phyloP scores from a whole-genome alignment of 768 basidiomycete species.

The Pleurotus giganteus region DNA sequence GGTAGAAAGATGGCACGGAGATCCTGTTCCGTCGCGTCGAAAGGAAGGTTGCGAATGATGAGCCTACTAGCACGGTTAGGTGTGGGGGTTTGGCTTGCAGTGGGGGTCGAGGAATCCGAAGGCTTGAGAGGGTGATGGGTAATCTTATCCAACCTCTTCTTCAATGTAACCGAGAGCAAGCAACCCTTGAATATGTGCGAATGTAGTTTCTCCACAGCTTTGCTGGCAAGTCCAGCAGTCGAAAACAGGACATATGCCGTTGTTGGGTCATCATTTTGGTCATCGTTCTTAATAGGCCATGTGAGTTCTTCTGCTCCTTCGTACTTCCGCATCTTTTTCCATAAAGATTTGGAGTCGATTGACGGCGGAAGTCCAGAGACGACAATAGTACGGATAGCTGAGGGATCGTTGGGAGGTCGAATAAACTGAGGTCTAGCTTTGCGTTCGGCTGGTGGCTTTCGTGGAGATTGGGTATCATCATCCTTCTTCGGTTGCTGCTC shows the following conservation, averaged over 20 bases:
- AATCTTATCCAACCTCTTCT: constrained; percentile 77
- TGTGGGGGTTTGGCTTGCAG: constrained; percentile 29
- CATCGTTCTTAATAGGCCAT: constrained; percentile 57
- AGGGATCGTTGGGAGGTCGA: constrained; percentile 55
- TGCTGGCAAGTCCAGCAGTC: constrained; percentile 62
- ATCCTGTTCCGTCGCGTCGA: constrained; percentile 79
- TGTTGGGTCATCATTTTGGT: constrained; percentile 43
- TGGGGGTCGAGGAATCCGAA: constrained; percentile 26
- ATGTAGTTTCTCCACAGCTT: constrained; percentile 79
- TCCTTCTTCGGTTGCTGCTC: neutral
- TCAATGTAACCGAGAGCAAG: constrained; percentile 82
- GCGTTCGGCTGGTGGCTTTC: neutral
- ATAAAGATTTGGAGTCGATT: constrained; percentile 64
- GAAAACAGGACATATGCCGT: constrained; percentile 75
- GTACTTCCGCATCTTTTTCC: constrained; percentile 87
- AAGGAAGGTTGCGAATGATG: constrained; percentile 90
- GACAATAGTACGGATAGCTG: constrained; percentile 81
- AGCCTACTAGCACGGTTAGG: constrained; percentile 77
- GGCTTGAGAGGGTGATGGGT: constrained; percentile 22
- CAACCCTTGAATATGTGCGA: constrained; percentile 91
- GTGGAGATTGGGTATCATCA: neutral
- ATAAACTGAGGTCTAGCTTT: constrained; percentile 27
- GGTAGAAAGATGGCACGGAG: constrained; percentile 84
- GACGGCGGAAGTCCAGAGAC: constrained; percentile 68
- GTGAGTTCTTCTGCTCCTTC: constrained; percentile 73